A percentile compares a stretch with the other conserved stretches of the same genome.
Evolutionary conservation across 495 filamentous ascomycete genomes (phyloP).

Genomic region (Aspergillus coremiiformis): DNA sequence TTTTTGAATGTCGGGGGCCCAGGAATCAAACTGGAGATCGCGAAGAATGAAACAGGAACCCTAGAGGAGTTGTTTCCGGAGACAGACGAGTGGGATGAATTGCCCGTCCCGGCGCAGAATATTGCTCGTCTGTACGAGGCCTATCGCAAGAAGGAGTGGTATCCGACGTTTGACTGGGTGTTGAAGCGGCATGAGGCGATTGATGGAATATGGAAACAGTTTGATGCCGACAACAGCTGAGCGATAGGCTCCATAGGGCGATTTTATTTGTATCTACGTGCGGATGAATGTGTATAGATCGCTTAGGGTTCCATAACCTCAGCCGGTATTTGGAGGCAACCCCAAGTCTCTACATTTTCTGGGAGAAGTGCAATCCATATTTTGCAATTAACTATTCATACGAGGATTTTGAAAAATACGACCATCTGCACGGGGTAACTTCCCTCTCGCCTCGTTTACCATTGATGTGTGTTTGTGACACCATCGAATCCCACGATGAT

Average conservation of each 20-base stretch:
- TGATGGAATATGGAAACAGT: constrained; percentile 3
- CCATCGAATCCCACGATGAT: constrained; percentile 1
- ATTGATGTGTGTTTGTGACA: not conserved
- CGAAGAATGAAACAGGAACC: not conserved
- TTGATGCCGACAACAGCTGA: not conserved
- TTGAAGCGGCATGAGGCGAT: constrained; percentile 1
- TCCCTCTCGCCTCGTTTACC: not conserved
- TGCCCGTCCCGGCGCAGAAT: constrained; percentile 3
- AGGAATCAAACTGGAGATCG: constrained; percentile 2
- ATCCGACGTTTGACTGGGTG: constrained; percentile 2
- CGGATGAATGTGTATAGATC: too few species aligned
- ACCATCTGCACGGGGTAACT: not conserved
- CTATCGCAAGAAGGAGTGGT: constrained; percentile 4
- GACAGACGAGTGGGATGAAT: constrained; percentile 1
- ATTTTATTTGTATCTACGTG: not conserved
- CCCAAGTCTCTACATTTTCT: not conserved
- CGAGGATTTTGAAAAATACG: constrained; percentile 5
- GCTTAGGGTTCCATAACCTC: not conserved
- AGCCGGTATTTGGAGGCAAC: not conserved
- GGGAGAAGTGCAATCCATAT: not conserved
- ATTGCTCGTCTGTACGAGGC: constrained; percentile 3
- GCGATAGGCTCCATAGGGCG: too few species aligned
- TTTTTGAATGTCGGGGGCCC: constrained; percentile 1
- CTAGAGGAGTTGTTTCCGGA: not conserved
- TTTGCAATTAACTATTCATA: too few species aligned